Evolutionary conservation across 2,329 filamentous ascomycete genomes (phyloP).

Genomic region (Lizonia empirigonia): DNA sequence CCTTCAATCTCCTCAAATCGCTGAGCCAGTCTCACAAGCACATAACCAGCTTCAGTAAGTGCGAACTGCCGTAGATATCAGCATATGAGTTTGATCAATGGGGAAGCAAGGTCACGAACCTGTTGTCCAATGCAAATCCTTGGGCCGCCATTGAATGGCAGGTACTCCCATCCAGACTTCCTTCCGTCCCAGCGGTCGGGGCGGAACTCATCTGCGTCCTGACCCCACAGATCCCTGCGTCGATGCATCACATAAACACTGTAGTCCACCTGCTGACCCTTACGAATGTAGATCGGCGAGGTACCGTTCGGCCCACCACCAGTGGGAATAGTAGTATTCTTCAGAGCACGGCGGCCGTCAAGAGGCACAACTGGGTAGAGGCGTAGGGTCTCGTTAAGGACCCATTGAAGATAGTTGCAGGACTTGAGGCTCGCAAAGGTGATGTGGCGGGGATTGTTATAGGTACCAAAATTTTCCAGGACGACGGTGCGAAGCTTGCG

Average conservation of each 20-base stretch:
- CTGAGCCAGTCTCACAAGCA: conserved; percentile 36
- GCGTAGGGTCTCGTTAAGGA: conserved; percentile 44
- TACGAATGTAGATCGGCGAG: conserved; percentile 40
- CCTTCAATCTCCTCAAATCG: conserved; percentile 36
- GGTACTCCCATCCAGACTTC: conserved; percentile 38
- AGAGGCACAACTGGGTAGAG: conserved; percentile 44
- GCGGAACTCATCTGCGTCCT: conserved; percentile 44
- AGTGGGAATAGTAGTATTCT: conserved; percentile 42
- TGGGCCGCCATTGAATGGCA: conserved; percentile 44
- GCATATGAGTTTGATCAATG: not conserved
- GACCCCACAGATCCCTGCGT: conserved; percentile 45
- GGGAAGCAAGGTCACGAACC: not conserved
- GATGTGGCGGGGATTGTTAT: conserved; percentile 45
- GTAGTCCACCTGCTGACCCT: conserved; percentile 37
- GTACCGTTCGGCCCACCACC: conserved; percentile 46
- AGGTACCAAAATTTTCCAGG: conserved; percentile 51
- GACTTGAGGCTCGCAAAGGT: conserved; percentile 48
- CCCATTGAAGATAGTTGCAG: conserved; percentile 40
- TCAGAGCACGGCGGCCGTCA: conserved; percentile 37
- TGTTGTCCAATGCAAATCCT: conserved; percentile 42
- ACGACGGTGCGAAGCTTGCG: conserved; percentile 45
- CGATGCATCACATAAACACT: conserved; percentile 43
- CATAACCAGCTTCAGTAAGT: conserved; percentile 39
- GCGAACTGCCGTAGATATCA: conserved; percentile 28
- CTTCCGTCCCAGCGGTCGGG: conserved; percentile 47